Evolutionary conservation across 2,329 filamentous ascomycete genomes (phyloP).

Genomic region (Fusarium nygamai): DNA sequence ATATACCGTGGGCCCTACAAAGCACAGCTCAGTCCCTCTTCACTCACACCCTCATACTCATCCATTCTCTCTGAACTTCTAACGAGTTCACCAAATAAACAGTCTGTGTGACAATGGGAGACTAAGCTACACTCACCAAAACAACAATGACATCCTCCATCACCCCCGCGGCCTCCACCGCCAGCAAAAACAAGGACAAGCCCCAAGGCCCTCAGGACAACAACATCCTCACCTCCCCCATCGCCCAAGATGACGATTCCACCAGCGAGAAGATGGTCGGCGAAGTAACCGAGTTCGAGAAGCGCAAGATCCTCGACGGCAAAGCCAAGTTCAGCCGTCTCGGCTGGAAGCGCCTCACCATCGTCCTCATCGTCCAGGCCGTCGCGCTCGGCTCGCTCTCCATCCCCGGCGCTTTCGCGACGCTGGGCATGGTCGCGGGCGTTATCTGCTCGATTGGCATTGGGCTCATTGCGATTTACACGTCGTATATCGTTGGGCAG

Average conservation of each 20-base stretch:
- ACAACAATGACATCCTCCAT: slow-evolving; percentile 29
- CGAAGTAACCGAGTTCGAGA: slow-evolving; percentile 39
- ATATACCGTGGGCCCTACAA: slow-evolving; percentile 19
- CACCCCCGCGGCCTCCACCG: slow-evolving; percentile 28
- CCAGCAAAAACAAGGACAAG: slow-evolving; percentile 20
- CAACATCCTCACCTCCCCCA: slow-evolving; percentile 13
- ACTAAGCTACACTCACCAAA: slow-evolving; percentile 12
- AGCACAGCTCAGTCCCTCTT: slow-evolving; percentile 15
- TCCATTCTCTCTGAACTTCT: not conserved
- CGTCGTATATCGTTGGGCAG: slow-evolving; percentile 53
- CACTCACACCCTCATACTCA: not conserved
- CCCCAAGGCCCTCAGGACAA: slow-evolving; percentile 9
- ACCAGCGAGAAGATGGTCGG: slow-evolving; percentile 38
- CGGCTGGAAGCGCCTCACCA: slow-evolving; percentile 41
- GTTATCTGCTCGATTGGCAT: slow-evolving; percentile 50
- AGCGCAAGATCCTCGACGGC: slow-evolving; percentile 38
- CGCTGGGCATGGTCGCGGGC: slow-evolving; percentile 47
- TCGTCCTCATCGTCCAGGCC: slow-evolving; percentile 40
- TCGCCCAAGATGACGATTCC: slow-evolving; percentile 20
- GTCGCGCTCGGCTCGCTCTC: slow-evolving; percentile 40
- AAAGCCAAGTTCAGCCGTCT: slow-evolving; percentile 39
- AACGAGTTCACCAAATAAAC: not conserved
- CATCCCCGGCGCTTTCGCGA: slow-evolving; percentile 38
- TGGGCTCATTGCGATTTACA: slow-evolving; percentile 54
- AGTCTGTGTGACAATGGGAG: slow-evolving; percentile 38